These are phyloP conservation scores for Apostasia ramifera DNA, from an alignment of 106 monocot species.

Conservation along the genomic window DNA sequence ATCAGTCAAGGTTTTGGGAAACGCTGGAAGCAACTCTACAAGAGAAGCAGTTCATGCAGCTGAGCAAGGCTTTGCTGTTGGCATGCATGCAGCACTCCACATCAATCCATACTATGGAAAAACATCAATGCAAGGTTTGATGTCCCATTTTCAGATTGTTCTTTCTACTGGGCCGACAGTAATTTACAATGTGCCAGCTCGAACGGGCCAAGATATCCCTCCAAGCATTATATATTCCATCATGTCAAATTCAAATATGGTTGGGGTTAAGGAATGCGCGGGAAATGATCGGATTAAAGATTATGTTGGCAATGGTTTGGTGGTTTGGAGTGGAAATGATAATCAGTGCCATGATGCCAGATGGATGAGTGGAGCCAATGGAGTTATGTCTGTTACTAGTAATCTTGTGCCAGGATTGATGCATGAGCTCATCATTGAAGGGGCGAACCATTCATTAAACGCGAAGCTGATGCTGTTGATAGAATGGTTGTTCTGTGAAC, in stretches of 20 bases:
- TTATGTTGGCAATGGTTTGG: conserved; percentile 39
- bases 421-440: conserved; percentile 60
- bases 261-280: conserved; percentile 75
- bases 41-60: conserved; percentile 72
- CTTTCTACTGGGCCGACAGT: conserved; percentile 76
- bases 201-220: conserved; percentile 84
- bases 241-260: conserved; percentile 39
- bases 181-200: conserved; percentile 75
- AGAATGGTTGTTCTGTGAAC: conserved; percentile 66
- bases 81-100: conserved; percentile 83
- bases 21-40: conserved; percentile 92
- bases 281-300: conserved; percentile 50
- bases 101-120: conserved; percentile 91
- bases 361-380: conserved; percentile 63
- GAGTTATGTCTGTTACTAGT: conserved; percentile 75
- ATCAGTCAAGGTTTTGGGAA: conserved; percentile 84
- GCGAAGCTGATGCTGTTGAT: conserved; percentile 55
- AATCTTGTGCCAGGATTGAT: conserved; percentile 76
- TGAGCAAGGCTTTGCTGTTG: conserved; percentile 90
- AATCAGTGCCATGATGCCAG: conserved; percentile 64
- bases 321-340: conserved; percentile 74
- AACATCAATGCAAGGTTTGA: conserved; percentile 65
- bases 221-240: conserved; percentile 45
- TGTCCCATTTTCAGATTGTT: conserved; percentile 60
- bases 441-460: conserved; percentile 34